Evolutionary conservation across 2,329 filamentous ascomycete species (phyloP), one percentile per base, ranked within the genome.

Genomic region (Polytolypa hystricis): DNA sequence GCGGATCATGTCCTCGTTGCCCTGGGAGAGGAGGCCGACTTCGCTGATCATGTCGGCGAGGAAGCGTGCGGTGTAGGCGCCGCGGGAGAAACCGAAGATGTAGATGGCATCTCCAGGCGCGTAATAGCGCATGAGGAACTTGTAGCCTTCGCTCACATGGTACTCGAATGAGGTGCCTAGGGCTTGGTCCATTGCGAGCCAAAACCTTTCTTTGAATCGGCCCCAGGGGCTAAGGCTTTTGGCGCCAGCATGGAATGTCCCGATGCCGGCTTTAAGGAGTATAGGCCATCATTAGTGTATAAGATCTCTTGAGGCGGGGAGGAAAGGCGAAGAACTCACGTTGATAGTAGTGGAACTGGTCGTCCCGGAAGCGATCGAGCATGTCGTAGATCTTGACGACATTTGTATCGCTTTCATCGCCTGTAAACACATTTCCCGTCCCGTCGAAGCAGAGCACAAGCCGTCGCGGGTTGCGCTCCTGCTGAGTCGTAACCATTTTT

Each of bases 71-170:
- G 66, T 70, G 43, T 67, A 71, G 8, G 69, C 68, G 2, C 69
- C 69, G 15, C 69, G 63, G 6, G 62, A 67, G 47, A 73, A 73
- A 8, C 69, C 69, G 32, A 73, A 72, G 46, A 73, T 65, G 44
- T 71, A 73, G 21, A 73, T 70, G 33, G 64, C 63, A 42, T 69
- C 67, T 0, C 60, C 65, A 48, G 67, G 47, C 19, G 60, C 52
- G 37, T 73, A 73, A 46, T 68, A 70, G 6, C 66, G 62, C 70
- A 74, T 73, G 14, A 73, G 44, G 38, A 74, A 74, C 2, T 62
- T 55, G 42, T 74, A 74, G 0, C 69, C 70, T 4, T 62, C 65
- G 33, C 69, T 62, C 5, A 74, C 67, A 39, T 74, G 70, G 2
- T 62, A 57, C 30, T 67, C 67, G 33, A 73, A 72, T 0, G 65